Base-by-base conservation (phyloP, 768 basidiomycete species). In the Dictyophora rubrovolvata region DNA sequence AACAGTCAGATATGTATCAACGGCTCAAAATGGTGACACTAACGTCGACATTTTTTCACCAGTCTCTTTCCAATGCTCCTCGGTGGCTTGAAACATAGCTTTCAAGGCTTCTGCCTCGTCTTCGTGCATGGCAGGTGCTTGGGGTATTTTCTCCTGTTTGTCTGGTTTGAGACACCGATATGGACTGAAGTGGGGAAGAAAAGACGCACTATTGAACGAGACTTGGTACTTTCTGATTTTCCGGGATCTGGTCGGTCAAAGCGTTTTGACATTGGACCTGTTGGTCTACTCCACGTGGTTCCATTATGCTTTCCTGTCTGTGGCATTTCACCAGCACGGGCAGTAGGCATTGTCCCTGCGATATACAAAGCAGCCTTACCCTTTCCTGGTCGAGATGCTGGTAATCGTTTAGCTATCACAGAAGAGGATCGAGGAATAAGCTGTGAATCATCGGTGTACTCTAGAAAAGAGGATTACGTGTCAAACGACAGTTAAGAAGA, bases 31-130 rank as follows among this genome's bases (percentile, higher is more conserved):
- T 79, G 78, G 77, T 75, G 74, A 83, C 77, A 93, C 94, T 78
- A 79, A 99, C 96, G 92, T 86, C 70, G 93, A 88, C 94, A 99
- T 97, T 81, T 95, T 93, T 80, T 97, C 93, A 76, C 97, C 93
- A 69, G 93, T 87, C 81, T 94, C 89, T 77, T 96, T 89, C 96
- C 95, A 99, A 73, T 93, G 90, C 63, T 89, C 85, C 46, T 85
- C 85, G 73, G 93, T 89, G 61, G 89, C 89, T 72, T 90, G 87
- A 71, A 98, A 94, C 90, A 99, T 96, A 65, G 94, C 94, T n/a
- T 87, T 88, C 79, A 99, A 89, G 36, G 91, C 87, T n/a, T 87
- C 89, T 33, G 87, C 89, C 70, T 98, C 96, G 63, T 96, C 95
- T 53, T 83, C 79, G 48, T 79, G 52, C 65, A 60, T 54, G 55